These are phyloP conservation scores for Terfezia boudieri DNA, from an alignment of 495 filamentous ascomycete genomes.

Conservation along the genomic window DNA sequence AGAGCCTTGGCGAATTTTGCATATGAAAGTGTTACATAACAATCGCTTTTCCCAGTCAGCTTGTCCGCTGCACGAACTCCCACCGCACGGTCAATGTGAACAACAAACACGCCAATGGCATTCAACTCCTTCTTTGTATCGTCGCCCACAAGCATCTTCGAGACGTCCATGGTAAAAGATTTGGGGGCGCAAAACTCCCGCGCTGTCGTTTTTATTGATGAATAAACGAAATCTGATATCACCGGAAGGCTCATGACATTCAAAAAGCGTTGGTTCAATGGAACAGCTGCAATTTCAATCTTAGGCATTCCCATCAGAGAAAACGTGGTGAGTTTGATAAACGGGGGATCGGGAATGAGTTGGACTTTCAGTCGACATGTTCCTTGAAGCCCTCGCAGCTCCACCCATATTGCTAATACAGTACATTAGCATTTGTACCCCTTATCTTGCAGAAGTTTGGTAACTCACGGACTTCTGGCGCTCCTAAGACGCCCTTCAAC, in stretches of 20 bases:
- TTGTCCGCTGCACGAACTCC: conserved; percentile 47
- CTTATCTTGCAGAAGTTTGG: conserved; percentile 18
- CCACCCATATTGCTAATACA: conserved; percentile 39
- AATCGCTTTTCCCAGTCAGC: conserved; percentile 39
- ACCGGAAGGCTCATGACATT: conserved; percentile 52
- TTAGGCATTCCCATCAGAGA: conserved; percentile 58
- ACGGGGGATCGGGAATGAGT: conserved; percentile 47
- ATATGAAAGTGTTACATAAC: conserved; percentile 50
- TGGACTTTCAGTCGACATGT: conserved; percentile 43
- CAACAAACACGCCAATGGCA: conserved; percentile 38
- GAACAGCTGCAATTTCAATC: conserved; percentile 44
- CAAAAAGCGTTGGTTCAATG: conserved; percentile 38
- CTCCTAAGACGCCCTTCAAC: conserved; percentile 17
- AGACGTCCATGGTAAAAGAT: conserved; percentile 45
- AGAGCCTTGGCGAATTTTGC: conserved; percentile 53
- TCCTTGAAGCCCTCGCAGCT: conserved; percentile 41
- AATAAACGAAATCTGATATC: conserved; percentile 50
- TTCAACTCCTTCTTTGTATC: conserved; percentile 54
- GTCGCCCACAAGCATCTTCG: conserved; percentile 51
- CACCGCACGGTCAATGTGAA: conserved; percentile 37
- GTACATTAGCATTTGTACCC: conserved; percentile 2
- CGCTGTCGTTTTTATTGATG: conserved; percentile 44
- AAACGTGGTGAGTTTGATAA: conserved; percentile 44
- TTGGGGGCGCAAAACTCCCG: conserved; percentile 54
- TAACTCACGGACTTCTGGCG: conserved; percentile 40